Base-by-base conservation (phyloP, 306 rosid species). In the Rubus parviflorus region DNA sequence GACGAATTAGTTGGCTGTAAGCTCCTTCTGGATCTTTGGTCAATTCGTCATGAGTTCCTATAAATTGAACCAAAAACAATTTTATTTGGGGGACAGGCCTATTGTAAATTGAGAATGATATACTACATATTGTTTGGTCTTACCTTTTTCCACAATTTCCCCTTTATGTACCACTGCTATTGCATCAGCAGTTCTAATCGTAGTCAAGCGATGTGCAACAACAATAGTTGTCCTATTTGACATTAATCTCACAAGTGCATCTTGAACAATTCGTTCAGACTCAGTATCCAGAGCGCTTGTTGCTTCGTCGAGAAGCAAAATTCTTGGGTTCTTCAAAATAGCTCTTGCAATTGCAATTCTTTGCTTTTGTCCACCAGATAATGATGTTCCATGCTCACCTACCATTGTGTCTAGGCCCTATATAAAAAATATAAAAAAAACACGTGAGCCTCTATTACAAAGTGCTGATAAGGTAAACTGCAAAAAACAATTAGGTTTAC, bases 361-460 rank as follows among this genome's bases (percentile, higher is more conserved):
- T 75, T 95, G 98, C 91, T 92, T 95, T 81, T 95, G 98, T 2
- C 98, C 98, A 23, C 98, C 98, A 8, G 98, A 95, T 76, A 95
- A 88, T 72, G 89, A 96, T 51, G 97, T 92, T 57, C 97, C 98
- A 73, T 89, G 90, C 81, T 89, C 97, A 25, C 98, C 98, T 42
- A 87, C 93, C 89, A 87, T 77, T 8, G 98, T 92, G 74, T 92
- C 86, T 53, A 90, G 83, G 38, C 98, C 98, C 97, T 95, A 54
- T 2, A n/a, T n/a, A n/a, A n/a, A n/a, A n/a, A n/a, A n/a, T 95
- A 54, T 16, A 76, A 78, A 67, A 22, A 54, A 40, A 77, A 20
- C 23, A 43, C 25, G 30, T 10, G 1, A 13, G 14, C 13, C 5
- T 22, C 17, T 6, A 20, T 38, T 37, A 56, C 14, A 61, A 42